phyloP scores from a whole-genome alignment of 2,329 filamentous ascomycete genomes.

The Lithohypha guttulata region DNA sequence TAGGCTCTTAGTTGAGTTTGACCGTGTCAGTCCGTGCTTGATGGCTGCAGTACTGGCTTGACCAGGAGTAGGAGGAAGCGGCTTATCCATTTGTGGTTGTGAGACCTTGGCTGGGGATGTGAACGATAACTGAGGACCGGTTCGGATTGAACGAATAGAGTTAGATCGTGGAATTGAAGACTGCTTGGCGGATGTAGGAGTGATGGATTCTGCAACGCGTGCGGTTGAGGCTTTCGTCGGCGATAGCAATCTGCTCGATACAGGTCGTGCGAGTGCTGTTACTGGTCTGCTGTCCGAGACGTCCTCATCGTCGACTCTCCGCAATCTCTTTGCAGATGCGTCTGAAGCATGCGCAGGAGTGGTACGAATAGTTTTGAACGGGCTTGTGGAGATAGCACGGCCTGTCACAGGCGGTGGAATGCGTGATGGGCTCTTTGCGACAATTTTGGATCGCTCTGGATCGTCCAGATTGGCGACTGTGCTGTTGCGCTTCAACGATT shows the following conservation, averaged over 20 bases:
- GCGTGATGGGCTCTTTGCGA: constrained; percentile 31
- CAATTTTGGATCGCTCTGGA: constrained; percentile 29
- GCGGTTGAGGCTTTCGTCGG: constrained; percentile 68
- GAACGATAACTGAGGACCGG: too few relatives aligned
- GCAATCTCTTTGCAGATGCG: constrained; percentile 57
- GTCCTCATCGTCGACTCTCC: constrained; percentile 58
- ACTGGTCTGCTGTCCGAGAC: constrained; percentile 49
- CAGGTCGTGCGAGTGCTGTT: constrained; percentile 10
- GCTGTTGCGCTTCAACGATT: constrained; percentile 41
- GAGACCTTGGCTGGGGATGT: constrained; percentile 9
- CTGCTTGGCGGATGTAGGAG: constrained; percentile 33
- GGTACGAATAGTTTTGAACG: constrained; percentile 25
- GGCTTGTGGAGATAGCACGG: constrained; percentile 19
- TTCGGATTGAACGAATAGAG: too few relatives aligned
- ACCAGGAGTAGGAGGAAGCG: constrained; percentile 5
- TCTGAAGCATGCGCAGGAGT: constrained; percentile 23
- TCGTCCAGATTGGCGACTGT: constrained; percentile 59
- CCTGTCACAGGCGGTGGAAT: constrained; percentile 20
- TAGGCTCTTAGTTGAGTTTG: constrained; percentile 3
- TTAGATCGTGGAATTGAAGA: constrained; percentile 40
- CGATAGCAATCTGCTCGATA: constrained; percentile 53
- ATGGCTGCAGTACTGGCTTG: not conserved
- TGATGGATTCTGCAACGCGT: constrained; percentile 45
- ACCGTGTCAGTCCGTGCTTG: not conserved
- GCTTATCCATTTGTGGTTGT: constrained; percentile 7